These are phyloP conservation scores for Kodamaea lidongshanica DNA, from an alignment of 805 yeast species.

Conservation along the genomic window DNA sequence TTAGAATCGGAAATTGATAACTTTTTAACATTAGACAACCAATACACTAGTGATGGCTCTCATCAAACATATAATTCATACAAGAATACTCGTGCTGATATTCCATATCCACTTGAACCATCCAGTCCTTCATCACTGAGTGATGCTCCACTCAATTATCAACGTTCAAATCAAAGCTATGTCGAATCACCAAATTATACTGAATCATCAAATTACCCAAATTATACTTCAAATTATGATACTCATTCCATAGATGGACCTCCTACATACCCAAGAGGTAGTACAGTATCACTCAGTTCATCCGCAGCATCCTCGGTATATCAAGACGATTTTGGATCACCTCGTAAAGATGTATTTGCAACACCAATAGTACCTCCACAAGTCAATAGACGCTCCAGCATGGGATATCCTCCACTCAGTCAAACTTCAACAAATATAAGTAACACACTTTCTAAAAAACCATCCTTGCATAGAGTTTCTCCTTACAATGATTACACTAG, in stretches of 20 bases:
- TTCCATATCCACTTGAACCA: constrained; percentile 1
- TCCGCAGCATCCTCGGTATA: constrained; percentile 6
- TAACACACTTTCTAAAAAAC: constrained; percentile 2
- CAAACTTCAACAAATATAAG: constrained; percentile 4
- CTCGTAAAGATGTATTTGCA: constrained; percentile 6
- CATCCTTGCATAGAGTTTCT: constrained; percentile 5
- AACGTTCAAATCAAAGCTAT: too few relatives aligned
- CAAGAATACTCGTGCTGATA: background rate
- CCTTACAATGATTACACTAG: constrained; percentile 5
- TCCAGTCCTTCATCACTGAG: background rate
- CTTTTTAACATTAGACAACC: constrained; percentile 11
- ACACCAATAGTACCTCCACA: constrained; percentile 6
- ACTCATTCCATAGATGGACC: constrained; percentile 4
- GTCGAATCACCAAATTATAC: too few relatives aligned
- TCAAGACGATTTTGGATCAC: constrained; percentile 5
- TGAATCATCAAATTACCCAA: too few relatives aligned
- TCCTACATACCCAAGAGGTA: constrained; percentile 7
- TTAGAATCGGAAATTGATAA: constrained; percentile 21
- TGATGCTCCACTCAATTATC: too few relatives aligned
- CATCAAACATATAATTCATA: constrained; percentile 2
- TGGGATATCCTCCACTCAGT: background rate
- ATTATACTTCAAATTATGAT: background rate
- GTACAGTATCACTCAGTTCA: constrained; percentile 6
- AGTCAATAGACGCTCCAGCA: too few relatives aligned
- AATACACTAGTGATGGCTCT: constrained; percentile 2